Evolutionary conservation across 495 filamentous ascomycete genomes (phyloP).

Genomic region (Podospora appendiculata): DNA sequence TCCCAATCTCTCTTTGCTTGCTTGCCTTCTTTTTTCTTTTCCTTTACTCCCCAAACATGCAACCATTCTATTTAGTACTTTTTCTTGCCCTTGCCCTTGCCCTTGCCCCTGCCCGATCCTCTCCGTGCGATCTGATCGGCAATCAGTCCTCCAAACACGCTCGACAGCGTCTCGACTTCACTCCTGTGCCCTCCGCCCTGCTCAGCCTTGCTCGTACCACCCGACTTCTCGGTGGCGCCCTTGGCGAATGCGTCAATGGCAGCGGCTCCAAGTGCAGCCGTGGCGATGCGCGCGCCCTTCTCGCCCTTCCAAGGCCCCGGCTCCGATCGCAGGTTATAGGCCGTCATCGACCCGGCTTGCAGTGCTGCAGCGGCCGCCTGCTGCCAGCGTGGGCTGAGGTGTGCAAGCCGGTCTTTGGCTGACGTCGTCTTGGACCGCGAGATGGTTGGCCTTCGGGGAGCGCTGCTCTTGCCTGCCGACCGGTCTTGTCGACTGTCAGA

Average conservation of each 20-base stretch:
- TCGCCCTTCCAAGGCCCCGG: slow-evolving; percentile 32
- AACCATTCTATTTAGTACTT: not conserved
- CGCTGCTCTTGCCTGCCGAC: not conserved
- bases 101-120: not conserved
- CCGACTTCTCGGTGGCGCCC: not conserved
- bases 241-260: slow-evolving; percentile 25
- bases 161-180: slow-evolving; percentile 4
- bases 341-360: slow-evolving; percentile 31
- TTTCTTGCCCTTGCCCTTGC: not conserved
- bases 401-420: slow-evolving; percentile 1
- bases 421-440: slow-evolving; percentile 13
- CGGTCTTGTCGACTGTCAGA: no score
- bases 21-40: no score
- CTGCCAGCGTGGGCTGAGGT: slow-evolving; percentile 17
- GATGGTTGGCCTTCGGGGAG: slow-evolving; percentile 4
- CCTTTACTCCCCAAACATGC: not conserved
- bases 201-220: not conserved
- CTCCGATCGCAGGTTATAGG: slow-evolving; percentile 26
- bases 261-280: slow-evolving; percentile 34
- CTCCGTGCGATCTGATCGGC: slow-evolving; percentile 9
- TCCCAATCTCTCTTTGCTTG: no score
- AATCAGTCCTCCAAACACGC: slow-evolving; percentile 11
- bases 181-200: not conserved
- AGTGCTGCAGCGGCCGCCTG: slow-evolving; percentile 31
- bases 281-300: slow-evolving; percentile 32